Base-by-base conservation (phyloP, 306 rosid genomes). In the Pyrus pyrifolia region DNA sequence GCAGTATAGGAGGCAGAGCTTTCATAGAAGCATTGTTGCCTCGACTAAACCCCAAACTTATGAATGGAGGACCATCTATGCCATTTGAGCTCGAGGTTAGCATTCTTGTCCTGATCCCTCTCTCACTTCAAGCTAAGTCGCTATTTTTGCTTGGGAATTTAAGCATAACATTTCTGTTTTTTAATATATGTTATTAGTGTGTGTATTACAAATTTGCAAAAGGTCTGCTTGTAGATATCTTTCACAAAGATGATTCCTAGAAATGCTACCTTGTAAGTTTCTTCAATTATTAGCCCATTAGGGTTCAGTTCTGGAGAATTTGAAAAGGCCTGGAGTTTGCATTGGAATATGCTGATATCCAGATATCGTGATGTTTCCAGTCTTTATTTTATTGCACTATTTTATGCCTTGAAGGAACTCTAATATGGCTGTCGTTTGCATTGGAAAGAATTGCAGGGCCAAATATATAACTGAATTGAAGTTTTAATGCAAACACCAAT, bases 31-130 rank as follows among this genome's bases (percentile, higher is more conserved):
- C 93, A 75, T 72, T 96, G 88, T 77, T 96, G 85, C 88, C 96
- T 83, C 90, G 99, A 58, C 86, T 96, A 80, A 88, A 92, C 86
- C 97, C 96, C 71, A 89, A 88, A 88, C 79, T 53, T 81, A 75
- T 80, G 82, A 88, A 88, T 67, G 99, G 99, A 80, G 97, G 89
- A 60, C 97, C 91, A 57, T 85, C 92, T 29, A 91, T 96, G 99
- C 97, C 98, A 70, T 96, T 96, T 92, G 92, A 91, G 81, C 79
- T 96, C 9, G 98, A 96, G 99, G 99, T 96, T 76, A 68, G 80
- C 82, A 33, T 68, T 77, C 31, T 68, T 30, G 67, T 42, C 8
- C 8, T 17, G 8, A 22, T 51, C 76, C 76, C 71, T 61, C 17
- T 46, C 42, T 64, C 31, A 75, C 75, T 75, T 38, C 68, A 49